phyloP scores from a whole-genome alignment of 352 stramenopile genomes.

The Pythium dissimile region DNA sequence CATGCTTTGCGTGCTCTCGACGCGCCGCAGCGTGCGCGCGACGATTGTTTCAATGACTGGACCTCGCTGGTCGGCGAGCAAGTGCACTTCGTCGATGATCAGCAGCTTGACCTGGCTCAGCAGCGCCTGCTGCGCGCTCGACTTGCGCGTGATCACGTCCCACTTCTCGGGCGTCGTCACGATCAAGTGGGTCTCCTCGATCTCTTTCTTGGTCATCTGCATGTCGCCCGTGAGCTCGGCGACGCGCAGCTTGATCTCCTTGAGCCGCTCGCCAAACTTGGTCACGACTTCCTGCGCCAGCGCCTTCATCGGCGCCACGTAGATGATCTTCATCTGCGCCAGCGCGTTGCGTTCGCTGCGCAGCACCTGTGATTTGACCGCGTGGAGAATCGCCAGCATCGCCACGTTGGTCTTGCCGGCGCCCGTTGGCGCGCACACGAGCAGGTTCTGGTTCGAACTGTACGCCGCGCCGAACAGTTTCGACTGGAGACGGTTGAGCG shows the following conservation, averaged over 20 bases:
- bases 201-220: constrained; percentile 97
- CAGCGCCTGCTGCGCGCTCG: constrained; percentile 86
- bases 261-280: constrained; percentile 94
- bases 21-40: constrained; percentile 95
- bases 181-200: constrained; percentile 94
- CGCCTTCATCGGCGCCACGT: constrained; percentile 97
- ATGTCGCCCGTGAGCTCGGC: constrained; percentile 97
- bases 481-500: constrained; percentile 98
- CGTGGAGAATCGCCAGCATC: constrained; percentile 95
- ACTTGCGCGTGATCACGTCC: constrained; percentile 99
- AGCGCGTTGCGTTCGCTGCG: constrained; percentile 37
- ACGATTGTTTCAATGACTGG: constrained; percentile 99
- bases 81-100: constrained; percentile 99
- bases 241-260: constrained; percentile 67
- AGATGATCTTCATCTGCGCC: constrained; percentile 92
- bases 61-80: constrained; percentile 97
- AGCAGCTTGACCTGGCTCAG: constrained; percentile 93
- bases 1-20: constrained; percentile 97
- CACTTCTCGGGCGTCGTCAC: constrained; percentile 99
- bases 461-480: constrained; percentile 97
- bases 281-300: constrained; percentile 98
- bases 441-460: constrained; percentile 95
- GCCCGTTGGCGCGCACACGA: constrained; percentile 92
- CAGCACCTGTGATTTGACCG: constrained; percentile 78
- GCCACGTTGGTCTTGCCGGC: constrained; percentile 99